These are phyloP conservation scores for Aspergillus luchuensis DNA, from an alignment of 2,329 filamentous ascomycete species.

Conservation along the genomic window DNA sequence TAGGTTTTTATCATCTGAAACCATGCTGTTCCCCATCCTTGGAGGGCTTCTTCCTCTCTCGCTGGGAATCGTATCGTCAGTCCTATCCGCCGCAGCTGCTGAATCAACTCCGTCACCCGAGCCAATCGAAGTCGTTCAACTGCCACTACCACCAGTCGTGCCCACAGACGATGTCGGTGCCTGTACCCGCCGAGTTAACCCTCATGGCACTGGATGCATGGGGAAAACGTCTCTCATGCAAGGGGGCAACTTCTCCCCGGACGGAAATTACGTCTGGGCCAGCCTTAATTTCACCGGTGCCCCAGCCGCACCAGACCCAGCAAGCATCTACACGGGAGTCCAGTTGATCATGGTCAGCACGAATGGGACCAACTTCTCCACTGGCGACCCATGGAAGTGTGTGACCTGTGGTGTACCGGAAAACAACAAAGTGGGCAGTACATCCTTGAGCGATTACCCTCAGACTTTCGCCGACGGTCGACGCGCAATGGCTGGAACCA, in stretches of 20 bases:
- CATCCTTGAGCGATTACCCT: slow-evolving; percentile 42
- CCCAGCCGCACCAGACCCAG: slow-evolving; percentile 41
- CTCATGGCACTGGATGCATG: slow-evolving; percentile 44
- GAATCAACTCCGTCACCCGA: slow-evolving; percentile 29
- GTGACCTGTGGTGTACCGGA: slow-evolving; percentile 48
- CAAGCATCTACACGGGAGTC: slow-evolving; percentile 46
- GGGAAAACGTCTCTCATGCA: slow-evolving; percentile 26
- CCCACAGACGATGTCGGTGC: slow-evolving; percentile 29
- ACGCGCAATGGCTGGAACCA: slow-evolving; percentile 32
- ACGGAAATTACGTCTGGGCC: slow-evolving; percentile 48
- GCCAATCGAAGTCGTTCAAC: slow-evolving; percentile 37
- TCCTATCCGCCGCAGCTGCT: too few species aligned
- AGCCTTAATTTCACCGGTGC: slow-evolving; percentile 48
- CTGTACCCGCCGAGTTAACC: slow-evolving; percentile 39
- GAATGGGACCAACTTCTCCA: slow-evolving; percentile 45
- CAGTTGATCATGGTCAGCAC: slow-evolving; percentile 50
- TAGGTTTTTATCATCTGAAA: too few species aligned
- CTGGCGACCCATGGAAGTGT: slow-evolving; percentile 53
- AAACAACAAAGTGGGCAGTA: slow-evolving; percentile 31
- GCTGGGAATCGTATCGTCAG: too few species aligned
- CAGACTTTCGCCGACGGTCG: slow-evolving; percentile 47
- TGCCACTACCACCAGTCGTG: slow-evolving; percentile 43
- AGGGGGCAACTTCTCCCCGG: slow-evolving; percentile 43
- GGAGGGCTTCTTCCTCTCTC: too few species aligned
- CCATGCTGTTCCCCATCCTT: too few species aligned